Base-by-base conservation (phyloP, 2,329 filamentous ascomycete species). In the Trichoderma breve region DNA sequence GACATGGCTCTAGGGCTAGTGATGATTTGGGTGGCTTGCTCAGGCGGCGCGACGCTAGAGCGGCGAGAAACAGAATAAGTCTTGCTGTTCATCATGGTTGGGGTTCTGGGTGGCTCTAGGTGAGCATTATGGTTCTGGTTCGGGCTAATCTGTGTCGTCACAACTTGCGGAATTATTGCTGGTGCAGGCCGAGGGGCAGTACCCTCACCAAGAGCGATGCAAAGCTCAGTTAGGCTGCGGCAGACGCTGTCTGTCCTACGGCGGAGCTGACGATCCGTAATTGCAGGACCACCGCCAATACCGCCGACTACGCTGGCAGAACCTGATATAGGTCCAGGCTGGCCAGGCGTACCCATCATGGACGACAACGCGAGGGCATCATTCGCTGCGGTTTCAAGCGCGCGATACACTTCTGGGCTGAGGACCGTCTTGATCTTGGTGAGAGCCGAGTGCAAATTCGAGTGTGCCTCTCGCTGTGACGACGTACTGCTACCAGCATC, bases 221-320 rank as follows among this genome's bases (percentile, higher is more conserved):
- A 97, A 7, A 99, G 86, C 81, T 99, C 96, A 0, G 95, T 98
- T 75, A 99, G 83, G 78, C 93, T 96, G 69, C 95, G 92, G 80
- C 96, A 98, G 79, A 99, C 90, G 78, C 92, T 94, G 79, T 99
- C 95, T 32, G 94, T 93, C 81, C 97, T 98, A 74, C 95, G 90
- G 63, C 94, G 90, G 18, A 97, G 86, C 79, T 97, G 93, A 65
- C 96, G 90, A 79, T 99, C 95, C 1, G 93, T 91, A 12, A 90
- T 82, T 1, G 84, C 85, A 14, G 83, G 81, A 65, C 82, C 81
- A 39, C 83, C 82, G 34, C 91, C 21, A 24, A 34, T 21, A 28
- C 65, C 36, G 5, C 51, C 43, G 72, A 91, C 87, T 65, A 87
- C 84, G 76, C 90, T 91, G 14, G 89, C 88, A 57, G 88, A 89